phyloP scores from a whole-genome alignment of 306 rosid species.

The Elaeagnus macrophylla region DNA sequence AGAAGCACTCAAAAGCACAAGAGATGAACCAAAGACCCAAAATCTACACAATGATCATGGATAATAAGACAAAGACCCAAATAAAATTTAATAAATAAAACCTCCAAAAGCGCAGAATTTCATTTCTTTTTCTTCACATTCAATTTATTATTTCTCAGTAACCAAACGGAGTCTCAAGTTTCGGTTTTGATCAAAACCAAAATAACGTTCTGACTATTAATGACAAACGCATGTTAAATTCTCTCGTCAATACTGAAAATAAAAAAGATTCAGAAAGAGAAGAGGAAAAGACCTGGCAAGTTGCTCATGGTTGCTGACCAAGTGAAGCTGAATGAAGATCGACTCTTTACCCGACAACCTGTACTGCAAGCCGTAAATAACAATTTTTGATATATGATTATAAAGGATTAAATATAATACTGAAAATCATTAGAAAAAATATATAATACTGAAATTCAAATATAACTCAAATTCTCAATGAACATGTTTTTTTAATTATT shows the following conservation, averaged over 20 bases:
- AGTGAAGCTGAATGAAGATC: neutral
- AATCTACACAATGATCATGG: neutral
- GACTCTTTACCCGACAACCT: neutral
- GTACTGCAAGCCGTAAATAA: neutral
- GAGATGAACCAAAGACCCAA: too few relatives aligned
- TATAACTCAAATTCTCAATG: too few relatives aligned
- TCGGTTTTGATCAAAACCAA: constrained; percentile 7
- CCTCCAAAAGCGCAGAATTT: neutral
- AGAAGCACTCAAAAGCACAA: neutral
- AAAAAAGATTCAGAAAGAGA: neutral
- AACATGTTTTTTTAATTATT: too few relatives aligned
- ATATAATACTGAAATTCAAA: too few relatives aligned
- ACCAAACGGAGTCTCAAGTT: neutral
- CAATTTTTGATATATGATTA: neutral
- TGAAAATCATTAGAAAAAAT: too few relatives aligned
- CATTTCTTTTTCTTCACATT: neutral
- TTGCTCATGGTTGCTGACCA: neutral
- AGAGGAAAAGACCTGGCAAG: constrained; percentile 22
- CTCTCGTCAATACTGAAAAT: neutral
- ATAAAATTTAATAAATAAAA: neutral
- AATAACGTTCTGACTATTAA: constrained; percentile 2
- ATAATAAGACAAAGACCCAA: neutral
- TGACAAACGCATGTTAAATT: neutral
- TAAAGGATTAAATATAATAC: too few relatives aligned
- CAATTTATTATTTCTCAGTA: neutral